Evolutionary conservation across 768 basidiomycete species (phyloP), one percentile per base, ranked within the genome.

Genomic region (Leucocoprinus leucothites): DNA sequence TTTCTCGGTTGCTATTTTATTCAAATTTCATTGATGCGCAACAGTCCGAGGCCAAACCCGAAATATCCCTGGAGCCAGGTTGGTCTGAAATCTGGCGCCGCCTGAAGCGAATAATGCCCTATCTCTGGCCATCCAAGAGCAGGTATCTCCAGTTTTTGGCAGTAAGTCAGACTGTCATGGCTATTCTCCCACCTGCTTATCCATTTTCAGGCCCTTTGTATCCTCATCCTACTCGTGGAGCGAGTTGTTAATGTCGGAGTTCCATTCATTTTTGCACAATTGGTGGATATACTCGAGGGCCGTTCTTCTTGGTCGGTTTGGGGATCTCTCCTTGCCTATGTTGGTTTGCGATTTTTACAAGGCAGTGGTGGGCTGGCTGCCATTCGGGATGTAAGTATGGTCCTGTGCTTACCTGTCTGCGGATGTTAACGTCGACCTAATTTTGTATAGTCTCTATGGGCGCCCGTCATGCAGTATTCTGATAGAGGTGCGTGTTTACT

Each of bases 401-500:
- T 48, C 47, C 58, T n/a, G 19, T 14, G 22, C 25, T 19, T 14
- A 41, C 49, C 9, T 19, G 38, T 31, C 41, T 60, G 13, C n/a
- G n/a, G n/a, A n/a, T n/a, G n/a, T n/a, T n/a, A 34, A 19, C 19
- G 9, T 26, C 24, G 25, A 9, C 45, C 46, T 35, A 31, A 44
- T 18, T 35, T 25, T 28, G 25, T 57, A 3, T 56, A 87, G 83
- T 73, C 80, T 26, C 74, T 93, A 2, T 95, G 92, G 89, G 81
- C 87, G 1, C 91, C 93, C 1, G 88, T 98, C 41, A 89, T 93
- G 81, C 91, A 93, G 69, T 90, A 85, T 66, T 91, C 89, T 0
- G 91, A 95, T 65, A 73, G 86, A 63, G 82, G 82, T 81, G 59
- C 56, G 72, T 63, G 42, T 3, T 52, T 18, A 9, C 13, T 35